Evolutionary conservation across 1,284 basidiomycete genomes (phyloP).

Genomic region (Marasmius tenuissimus): DNA sequence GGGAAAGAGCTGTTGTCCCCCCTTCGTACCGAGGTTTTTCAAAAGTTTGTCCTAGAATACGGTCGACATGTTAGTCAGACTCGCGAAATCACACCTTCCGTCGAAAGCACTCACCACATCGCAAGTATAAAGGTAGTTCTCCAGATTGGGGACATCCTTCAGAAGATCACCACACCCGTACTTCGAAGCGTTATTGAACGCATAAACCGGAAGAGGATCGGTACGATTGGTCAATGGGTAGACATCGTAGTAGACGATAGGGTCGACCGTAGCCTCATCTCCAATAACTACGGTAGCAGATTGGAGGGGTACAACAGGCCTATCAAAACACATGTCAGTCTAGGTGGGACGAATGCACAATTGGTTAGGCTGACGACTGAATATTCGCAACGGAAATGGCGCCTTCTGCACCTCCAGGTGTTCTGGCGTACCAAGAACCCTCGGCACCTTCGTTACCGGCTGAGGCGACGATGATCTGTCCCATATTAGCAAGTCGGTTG

Average conservation of each 20-base stretch:
- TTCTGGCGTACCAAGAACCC: not conserved
- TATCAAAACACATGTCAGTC: not conserved
- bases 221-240: not conserved
- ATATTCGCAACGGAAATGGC: not conserved
- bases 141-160: not conserved
- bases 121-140: not conserved
- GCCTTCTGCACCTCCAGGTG: not conserved
- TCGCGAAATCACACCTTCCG: not conserved
- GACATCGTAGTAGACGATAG: not conserved
- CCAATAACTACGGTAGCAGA: not conserved
- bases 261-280: not conserved
- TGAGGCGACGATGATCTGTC: not conserved
- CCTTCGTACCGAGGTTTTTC: not conserved
- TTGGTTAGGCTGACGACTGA: not conserved
- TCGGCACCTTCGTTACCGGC: not conserved
- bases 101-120: not conserved
- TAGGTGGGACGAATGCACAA: not conserved
- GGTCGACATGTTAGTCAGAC: not conserved
- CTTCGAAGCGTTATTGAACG: not conserved
- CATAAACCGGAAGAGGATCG: not conserved
- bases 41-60: not conserved
- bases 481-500: not conserved
- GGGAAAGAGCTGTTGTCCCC: not conserved
- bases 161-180: not conserved
- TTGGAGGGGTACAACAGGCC: not conserved